phyloP scores from a whole-genome alignment of 2,329 filamentous ascomycete genomes.

The Septoria linicola region DNA sequence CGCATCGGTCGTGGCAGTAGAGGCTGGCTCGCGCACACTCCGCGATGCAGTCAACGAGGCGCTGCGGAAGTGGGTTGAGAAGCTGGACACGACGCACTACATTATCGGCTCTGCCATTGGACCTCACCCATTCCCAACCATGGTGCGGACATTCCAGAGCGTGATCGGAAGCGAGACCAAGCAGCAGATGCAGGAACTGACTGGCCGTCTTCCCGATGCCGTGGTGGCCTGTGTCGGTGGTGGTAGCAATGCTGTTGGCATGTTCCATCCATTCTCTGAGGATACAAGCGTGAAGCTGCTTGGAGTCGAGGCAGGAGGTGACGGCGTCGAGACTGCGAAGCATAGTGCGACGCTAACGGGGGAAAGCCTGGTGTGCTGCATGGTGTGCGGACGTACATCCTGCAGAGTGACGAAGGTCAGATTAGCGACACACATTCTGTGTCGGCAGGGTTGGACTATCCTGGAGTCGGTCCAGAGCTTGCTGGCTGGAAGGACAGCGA shows the following conservation, averaged over 20 bases:
- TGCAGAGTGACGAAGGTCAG: constrained; percentile 90
- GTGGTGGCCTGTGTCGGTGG: constrained; percentile 96
- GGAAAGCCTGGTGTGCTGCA: constrained; percentile 92
- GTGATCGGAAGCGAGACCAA: constrained; percentile 96
- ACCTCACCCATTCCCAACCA: constrained; percentile 95
- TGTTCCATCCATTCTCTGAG: constrained; percentile 95
- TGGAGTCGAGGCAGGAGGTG: constrained; percentile 92
- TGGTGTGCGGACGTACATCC: constrained; percentile 91
- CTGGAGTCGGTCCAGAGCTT: constrained; percentile 91
- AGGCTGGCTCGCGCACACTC: constrained; percentile 72
- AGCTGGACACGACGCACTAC: constrained; percentile 93
- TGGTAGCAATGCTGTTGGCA: constrained; percentile 90
- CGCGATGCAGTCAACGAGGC: constrained; percentile 84
- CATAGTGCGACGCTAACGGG: constrained; percentile 87
- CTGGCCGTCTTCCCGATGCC: constrained; percentile 87
- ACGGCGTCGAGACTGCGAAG: constrained; percentile 79
- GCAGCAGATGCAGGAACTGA: constrained; percentile 79
- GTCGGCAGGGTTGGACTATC: constrained; percentile 94
- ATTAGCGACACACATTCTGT: constrained; percentile 95
- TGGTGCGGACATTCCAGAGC: constrained; percentile 95
- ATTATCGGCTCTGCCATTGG: constrained; percentile 97
- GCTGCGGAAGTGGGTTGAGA: constrained; percentile 87
- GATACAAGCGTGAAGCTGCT: constrained; percentile 83
- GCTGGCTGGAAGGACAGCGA: constrained; percentile 87
- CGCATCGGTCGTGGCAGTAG: constrained; percentile 87